Base-by-base conservation (phyloP, 2,329 filamentous ascomycete genomes). In the Pseudocercospora ulei region DNA sequence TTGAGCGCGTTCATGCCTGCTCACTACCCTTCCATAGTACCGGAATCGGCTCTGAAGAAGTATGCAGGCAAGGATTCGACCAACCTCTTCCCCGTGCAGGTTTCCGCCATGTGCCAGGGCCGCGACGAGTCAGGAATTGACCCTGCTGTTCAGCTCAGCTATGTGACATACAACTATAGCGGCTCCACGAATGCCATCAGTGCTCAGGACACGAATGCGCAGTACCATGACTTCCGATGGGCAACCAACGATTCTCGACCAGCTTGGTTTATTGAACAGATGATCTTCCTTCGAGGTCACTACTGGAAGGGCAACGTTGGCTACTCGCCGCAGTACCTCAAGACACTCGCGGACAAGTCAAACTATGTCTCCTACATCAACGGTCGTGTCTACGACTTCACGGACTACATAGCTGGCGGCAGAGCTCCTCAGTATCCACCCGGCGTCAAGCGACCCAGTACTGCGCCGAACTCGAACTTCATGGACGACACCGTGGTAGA, bases 251-350 rank as follows among this genome's bases (percentile, higher is more conserved):
- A 94, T 57, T 80, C 73, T 35, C 79, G 87, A 7, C 77, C 80
- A 1, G 85, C 94, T 57, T 98, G 90, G 90, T 96, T 88, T 65
- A 80, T 72, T 41, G 84, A 98, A 64, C 78, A 87, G 60, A 85
- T 95, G 73, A 70, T 78, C 19, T 76, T 78, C 59, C 66, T 98
- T 37, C 81, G 80, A 52, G 64, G 75, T 19, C 79, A 78, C 50
- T 96, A 81, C 69, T 80, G 82, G 63, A 92, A 92, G 61, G 90
- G 90, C 33, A 79, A 77, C 47, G 69, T 98, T 35, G 90, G 86
- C 16, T 98, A 86, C 62, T 84, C 82, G 6, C 65, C 79, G 0
- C 56, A 82, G 46, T 92, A 90, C 54, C 71, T 98, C 37, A 70
- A 72, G 49, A 84, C 72, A 0, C 69, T 94, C 74, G 5, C 46